A percentile compares a stretch with the other conserved stretches of the same genome.
Evolutionary conservation across 306 rosid species (phyloP).

Genomic region (Rosa rugosa): DNA sequence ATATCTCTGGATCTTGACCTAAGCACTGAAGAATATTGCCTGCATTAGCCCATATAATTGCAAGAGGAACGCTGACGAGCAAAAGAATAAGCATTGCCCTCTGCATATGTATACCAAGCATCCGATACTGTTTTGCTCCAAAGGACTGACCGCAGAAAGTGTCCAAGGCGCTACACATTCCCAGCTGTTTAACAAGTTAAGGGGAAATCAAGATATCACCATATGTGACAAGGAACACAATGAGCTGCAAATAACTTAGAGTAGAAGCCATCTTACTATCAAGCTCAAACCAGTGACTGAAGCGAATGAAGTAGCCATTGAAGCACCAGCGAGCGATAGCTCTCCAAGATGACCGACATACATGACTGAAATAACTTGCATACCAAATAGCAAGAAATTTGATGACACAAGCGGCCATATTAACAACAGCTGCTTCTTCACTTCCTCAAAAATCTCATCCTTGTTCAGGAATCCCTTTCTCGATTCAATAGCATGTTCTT

Average conservation of each 20-base stretch:
- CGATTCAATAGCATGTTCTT: background rate
- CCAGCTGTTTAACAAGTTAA: background rate
- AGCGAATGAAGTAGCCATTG: background rate
- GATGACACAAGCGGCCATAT: background rate
- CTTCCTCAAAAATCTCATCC: background rate
- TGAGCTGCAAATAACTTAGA: background rate
- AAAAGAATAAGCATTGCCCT: constrained; percentile 3
- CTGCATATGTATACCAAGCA: constrained; percentile 4
- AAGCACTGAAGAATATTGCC: constrained; percentile 2
- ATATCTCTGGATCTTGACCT: constrained; percentile 9
- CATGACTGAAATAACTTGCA: constrained; percentile 2
- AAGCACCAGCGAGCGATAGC: background rate
- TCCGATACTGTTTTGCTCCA: background rate
- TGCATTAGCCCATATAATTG: background rate
- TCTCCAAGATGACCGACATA: constrained; percentile 4
- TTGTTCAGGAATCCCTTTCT: background rate
- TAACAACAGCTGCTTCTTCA: constrained; percentile 8
- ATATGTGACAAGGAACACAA: background rate
- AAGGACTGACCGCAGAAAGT: background rate
- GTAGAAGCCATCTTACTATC: background rate
- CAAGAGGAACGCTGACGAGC: background rate
- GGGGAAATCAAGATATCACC: background rate
- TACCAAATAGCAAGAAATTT: background rate
- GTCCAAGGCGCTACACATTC: background rate
- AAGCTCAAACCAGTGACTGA: constrained; percentile 1